These are phyloP conservation scores for Nitzschia inconspicua DNA, from an alignment of 108 stramenopile genomes.

Conservation along the genomic window DNA sequence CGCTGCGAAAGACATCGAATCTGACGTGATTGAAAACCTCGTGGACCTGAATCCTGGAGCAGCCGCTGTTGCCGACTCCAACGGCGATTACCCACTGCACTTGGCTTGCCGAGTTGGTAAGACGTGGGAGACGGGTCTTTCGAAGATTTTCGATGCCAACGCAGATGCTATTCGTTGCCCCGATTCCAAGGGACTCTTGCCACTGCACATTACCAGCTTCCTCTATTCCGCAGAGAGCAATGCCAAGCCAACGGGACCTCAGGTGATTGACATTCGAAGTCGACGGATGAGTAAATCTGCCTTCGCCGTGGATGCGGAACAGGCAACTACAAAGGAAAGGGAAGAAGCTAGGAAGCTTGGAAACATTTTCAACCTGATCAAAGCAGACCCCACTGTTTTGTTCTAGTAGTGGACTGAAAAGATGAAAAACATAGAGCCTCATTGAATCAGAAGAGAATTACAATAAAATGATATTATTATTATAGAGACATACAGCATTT, in stretches of 20 bases:
- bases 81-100: conserved; percentile 44
- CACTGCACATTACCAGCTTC: conserved; percentile 55
- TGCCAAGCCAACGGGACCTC: neutral
- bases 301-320: neutral
- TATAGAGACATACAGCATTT: neutral
- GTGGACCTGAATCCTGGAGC: conserved; percentile 31
- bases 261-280: neutral
- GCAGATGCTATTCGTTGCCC: conserved; percentile 40
- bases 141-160: conserved; percentile 56
- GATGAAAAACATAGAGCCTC: neutral
- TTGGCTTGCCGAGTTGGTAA: conserved; percentile 37
- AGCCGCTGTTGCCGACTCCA: conserved; percentile 23
- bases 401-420: neutral
- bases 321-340: conserved; percentile 6
- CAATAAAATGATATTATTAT: neutral
- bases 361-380: conserved; percentile 22
- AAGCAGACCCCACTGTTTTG: conserved; percentile 20
- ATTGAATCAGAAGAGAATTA: neutral
- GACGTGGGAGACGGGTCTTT: conserved; percentile 45
- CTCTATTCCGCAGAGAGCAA: no score
- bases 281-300: conserved; percentile 13
- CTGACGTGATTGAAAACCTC: conserved; percentile 28
- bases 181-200: conserved; percentile 50
- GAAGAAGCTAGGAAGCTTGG: conserved; percentile 9
- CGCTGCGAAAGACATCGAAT: conserved; percentile 4